phyloP scores from a whole-genome alignment of 257 asterid species.

The Solanum clarkiae region DNA sequence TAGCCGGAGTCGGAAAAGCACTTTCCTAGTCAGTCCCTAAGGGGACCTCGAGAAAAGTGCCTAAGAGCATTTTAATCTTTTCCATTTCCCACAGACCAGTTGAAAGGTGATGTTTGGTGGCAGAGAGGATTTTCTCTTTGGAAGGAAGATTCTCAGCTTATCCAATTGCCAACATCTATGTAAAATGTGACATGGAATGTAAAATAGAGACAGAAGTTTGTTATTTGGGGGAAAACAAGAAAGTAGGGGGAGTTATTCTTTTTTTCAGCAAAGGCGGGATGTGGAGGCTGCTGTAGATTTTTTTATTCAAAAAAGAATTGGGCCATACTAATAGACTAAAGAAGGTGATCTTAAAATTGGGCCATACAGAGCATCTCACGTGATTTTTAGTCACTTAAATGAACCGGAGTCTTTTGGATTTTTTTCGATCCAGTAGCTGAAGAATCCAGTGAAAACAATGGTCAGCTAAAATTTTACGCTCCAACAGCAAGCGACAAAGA shows the following conservation, averaged over 20 bases:
- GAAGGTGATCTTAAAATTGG: not conserved
- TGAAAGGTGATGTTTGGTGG: not conserved
- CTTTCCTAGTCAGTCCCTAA: too few species aligned
- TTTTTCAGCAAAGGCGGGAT: not conserved
- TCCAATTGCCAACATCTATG: not conserved
- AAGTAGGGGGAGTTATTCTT: not conserved
- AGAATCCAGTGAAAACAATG: too few species aligned
- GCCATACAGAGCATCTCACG: not conserved
- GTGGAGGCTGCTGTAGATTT: not conserved
- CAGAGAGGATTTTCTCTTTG: not conserved
- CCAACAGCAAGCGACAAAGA: too few species aligned
- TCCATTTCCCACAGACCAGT: too few species aligned
- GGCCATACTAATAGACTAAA: not conserved
- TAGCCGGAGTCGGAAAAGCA: too few species aligned
- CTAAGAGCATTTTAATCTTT: too few species aligned
- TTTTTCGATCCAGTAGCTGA: too few species aligned
- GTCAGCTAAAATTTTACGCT: too few species aligned
- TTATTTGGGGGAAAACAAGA: not conserved
- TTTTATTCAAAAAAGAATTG: not conserved
- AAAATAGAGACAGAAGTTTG: not conserved
- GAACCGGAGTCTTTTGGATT: too few species aligned
- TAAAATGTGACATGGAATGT: not conserved
- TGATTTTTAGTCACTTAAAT: too few species aligned
- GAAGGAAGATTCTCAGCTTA: not conserved
- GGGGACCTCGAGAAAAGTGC: too few species aligned